Conservation (phyloP, 768 basidiomycete genomes). For the Russula vinacea region DNA sequence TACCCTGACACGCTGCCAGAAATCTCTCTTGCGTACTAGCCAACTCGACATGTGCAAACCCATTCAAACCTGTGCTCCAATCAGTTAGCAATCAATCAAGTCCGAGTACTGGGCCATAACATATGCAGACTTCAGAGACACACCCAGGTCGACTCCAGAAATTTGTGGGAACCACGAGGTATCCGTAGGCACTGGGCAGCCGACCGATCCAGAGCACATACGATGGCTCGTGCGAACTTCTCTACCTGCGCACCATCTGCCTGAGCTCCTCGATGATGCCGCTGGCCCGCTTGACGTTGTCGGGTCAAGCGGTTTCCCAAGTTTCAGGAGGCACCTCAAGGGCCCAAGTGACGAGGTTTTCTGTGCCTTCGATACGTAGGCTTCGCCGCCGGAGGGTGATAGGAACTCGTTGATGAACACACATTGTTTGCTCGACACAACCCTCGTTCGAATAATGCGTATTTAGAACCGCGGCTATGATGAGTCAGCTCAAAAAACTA, state of each 20-base stretch:
- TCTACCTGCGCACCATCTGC: constrained; percentile 9
- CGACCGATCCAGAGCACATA: constrained; percentile 22
- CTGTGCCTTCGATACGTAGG: constrained; percentile 10
- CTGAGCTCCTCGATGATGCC: constrained; percentile 11
- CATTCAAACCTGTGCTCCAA: not conserved
- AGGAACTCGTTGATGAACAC: constrained; percentile 12
- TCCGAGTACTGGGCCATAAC: not conserved
- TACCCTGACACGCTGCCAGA: constrained; percentile 13
- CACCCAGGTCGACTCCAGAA: constrained; percentile 26
- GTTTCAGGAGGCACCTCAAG: not conserved
- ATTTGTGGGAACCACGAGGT: not conserved
- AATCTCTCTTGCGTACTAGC: constrained; percentile 10
- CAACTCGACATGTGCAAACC: constrained; percentile 26
- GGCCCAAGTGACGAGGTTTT: not conserved
- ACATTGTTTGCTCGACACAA: constrained; percentile 6
- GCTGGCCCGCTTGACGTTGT: not conserved
- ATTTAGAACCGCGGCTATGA: constrained; percentile 16
- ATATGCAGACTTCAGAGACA: constrained; percentile 21
- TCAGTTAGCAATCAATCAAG: not conserved
- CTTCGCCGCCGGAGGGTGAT: not conserved
- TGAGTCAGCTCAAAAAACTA: not conserved
- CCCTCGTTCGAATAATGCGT: constrained; percentile 12
- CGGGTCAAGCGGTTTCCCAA: not conserved
- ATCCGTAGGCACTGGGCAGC: not conserved
- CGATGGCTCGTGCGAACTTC: constrained; percentile 4